Base-by-base conservation (phyloP, 257 asterid genomes). In the Scutellaria minor region DNA sequence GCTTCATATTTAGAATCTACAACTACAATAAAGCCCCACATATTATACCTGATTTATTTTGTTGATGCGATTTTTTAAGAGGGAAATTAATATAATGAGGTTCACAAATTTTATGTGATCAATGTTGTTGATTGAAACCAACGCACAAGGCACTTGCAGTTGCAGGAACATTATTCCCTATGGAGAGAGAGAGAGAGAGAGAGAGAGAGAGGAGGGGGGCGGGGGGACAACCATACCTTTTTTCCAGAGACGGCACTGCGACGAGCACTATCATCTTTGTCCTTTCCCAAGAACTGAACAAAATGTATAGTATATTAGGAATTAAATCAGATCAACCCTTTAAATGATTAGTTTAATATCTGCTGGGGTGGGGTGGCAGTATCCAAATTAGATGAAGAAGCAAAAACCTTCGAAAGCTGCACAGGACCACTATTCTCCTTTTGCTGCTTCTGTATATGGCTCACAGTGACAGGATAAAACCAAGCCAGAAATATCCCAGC, bases 211-310 rank as follows among this genome's bases (percentile, higher is more conserved):
- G 40, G 63, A 62, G 27, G 24, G 64, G 54, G 4, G 4, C 4
- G 5, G 37, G 37, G 37, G 27, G 1, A 0, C 1, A 4, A 31
- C 37, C 68, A 22, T 20, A 89, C 99, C 97, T 94, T 94, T 80
- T 94, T 94, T 55, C 99, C 99, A 53, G 99, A 94, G 64, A 94
- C 97, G 31, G 88, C 99, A 87, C 99, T 94, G 40, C 97, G 97
- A 27, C 97, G 99, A 78, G 84, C 95, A 71, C 87, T 78, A 51
- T 94, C 97, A 69, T 89, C 96, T 80, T 87, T 91, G 57, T 82
- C 92, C 79, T 82, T 87, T 47, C 97, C 93, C 84, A 94, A 75
- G 74, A 88, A 89, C 99, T 91, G 90, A 60, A 83, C 46, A n/a
- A 72, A 41, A 42, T 37, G 42, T 56, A 27, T 24, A 68, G 51